Conservation (phyloP, 2,329 filamentous ascomycete genomes). For the Remersonia thermophila region DNA sequence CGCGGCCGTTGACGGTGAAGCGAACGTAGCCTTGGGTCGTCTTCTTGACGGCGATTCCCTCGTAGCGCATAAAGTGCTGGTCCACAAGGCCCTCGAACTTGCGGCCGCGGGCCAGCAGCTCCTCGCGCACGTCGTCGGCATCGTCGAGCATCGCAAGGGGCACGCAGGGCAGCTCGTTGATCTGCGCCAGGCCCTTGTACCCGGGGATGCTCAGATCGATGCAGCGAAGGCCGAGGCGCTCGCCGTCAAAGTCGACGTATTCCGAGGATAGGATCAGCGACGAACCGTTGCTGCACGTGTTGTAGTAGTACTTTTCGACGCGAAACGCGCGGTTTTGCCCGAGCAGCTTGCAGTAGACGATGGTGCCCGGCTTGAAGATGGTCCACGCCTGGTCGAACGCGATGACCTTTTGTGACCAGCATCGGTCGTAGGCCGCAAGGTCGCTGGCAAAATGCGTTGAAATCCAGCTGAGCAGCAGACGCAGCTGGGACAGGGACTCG, state of each 20-base stretch:
- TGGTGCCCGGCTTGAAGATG: slow-evolving; percentile 12
- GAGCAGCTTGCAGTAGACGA: slow-evolving; percentile 14
- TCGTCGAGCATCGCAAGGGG: slow-evolving; percentile 21
- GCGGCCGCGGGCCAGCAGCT: slow-evolving; percentile 21
- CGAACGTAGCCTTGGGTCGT: slow-evolving; percentile 8
- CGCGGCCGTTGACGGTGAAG: slow-evolving; percentile 21
- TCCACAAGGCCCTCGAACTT: slow-evolving; percentile 25
- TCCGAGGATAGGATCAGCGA: slow-evolving; percentile 14
- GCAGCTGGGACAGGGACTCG: slow-evolving; percentile 18
- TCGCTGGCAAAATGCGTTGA: slow-evolving; percentile 20
- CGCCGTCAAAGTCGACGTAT: slow-evolving; percentile 26
- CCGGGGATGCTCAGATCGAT: slow-evolving; percentile 18
- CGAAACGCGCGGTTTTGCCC: slow-evolving; percentile 14
- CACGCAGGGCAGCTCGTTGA: slow-evolving; percentile 18
- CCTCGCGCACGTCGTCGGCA: slow-evolving; percentile 12
- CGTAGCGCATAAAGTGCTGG: slow-evolving; percentile 11
- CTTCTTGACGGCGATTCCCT: slow-evolving; percentile 16
- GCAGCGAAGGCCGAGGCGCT: slow-evolving; percentile 20
- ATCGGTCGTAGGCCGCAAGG: slow-evolving; percentile 19
- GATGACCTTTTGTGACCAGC: slow-evolving; percentile 15
- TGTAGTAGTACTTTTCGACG: slow-evolving; percentile 16
- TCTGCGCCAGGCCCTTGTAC: slow-evolving; percentile 19
- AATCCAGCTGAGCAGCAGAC: slow-evolving; percentile 21
- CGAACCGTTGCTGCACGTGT: slow-evolving; percentile 9
- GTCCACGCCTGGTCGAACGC: slow-evolving; percentile 14